phyloP scores from a whole-genome alignment of 225 moss, liverwort and hornwort species.

The Antitrichia curtipendula region DNA sequence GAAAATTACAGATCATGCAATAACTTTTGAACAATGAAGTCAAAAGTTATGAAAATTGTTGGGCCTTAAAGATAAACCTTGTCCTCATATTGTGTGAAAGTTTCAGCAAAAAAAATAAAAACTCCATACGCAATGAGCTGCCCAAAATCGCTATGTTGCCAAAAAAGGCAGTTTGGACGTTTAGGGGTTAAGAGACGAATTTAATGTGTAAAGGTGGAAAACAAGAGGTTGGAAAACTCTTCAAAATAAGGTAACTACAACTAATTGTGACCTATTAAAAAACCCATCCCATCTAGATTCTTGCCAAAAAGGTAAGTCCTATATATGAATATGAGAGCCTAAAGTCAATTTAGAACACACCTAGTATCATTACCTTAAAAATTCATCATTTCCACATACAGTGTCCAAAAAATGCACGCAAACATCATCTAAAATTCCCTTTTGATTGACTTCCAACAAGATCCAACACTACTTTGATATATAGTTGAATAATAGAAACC shows the following conservation, averaged over 20 bases:
- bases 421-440: rapidly evolving
- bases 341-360: rapidly evolving
- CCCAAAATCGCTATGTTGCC: no score
- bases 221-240: neutral
- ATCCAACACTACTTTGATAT: neutral
- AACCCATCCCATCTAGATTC: neutral
- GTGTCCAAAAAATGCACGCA: neutral
- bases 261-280: neutral
- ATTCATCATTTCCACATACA: neutral
- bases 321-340: neutral
- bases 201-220: neutral
- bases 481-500: neutral
- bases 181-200: no score
- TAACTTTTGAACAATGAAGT: no score
- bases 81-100: no score
- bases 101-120: no score
- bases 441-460: neutral
- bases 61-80: no score
- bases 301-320: neutral
- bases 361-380: neutral
- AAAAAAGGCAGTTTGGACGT: no score
- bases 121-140: no score
- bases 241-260: neutral
- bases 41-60: no score
- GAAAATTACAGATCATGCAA: no score